phyloP scores from a whole-genome alignment of 306 rosid genomes.

The Prunus armeniaca region DNA sequence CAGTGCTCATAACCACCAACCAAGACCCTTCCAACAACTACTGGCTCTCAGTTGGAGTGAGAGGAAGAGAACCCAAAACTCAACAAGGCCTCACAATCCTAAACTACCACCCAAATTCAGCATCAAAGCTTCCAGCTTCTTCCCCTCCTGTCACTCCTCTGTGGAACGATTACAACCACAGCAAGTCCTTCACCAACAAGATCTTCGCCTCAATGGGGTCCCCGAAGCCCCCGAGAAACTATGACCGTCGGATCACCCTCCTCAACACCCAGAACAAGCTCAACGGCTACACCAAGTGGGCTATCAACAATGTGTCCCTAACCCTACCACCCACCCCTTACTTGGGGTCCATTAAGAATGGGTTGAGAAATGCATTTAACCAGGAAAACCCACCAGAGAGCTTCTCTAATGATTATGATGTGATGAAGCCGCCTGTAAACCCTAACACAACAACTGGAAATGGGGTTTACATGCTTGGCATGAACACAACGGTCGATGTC shows the following conservation, averaged over 20 bases:
- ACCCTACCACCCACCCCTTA: conserved; percentile 64
- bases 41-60: conserved; percentile 67
- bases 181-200: conserved; percentile 54
- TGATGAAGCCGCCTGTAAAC: conserved; percentile 39
- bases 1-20: conserved; percentile 59
- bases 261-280: conserved; percentile 74
- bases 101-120: conserved; percentile 50
- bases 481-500: conserved; percentile 47
- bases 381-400: conserved; percentile 38
- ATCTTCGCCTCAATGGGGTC: conserved; percentile 56
- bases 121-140: conserved; percentile 55
- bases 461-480: conserved; percentile 47
- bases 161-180: conserved; percentile 59
- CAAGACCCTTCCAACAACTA: conserved; percentile 70
- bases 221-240: conserved; percentile 48
- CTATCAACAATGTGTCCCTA: conserved; percentile 63
- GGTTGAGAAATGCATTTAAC: conserved; percentile 30
- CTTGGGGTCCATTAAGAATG: conserved; percentile 50
- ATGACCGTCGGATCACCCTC: conserved; percentile 45
- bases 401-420: conserved; percentile 37
- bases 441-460: conserved; percentile 34
- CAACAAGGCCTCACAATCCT: conserved; percentile 56
- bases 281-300: conserved; percentile 59
- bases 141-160: conserved; percentile 60
- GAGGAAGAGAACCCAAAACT: conserved; percentile 63